Base-by-base conservation (phyloP, 768 basidiomycete species). In the Termitomyces heimii region DNA sequence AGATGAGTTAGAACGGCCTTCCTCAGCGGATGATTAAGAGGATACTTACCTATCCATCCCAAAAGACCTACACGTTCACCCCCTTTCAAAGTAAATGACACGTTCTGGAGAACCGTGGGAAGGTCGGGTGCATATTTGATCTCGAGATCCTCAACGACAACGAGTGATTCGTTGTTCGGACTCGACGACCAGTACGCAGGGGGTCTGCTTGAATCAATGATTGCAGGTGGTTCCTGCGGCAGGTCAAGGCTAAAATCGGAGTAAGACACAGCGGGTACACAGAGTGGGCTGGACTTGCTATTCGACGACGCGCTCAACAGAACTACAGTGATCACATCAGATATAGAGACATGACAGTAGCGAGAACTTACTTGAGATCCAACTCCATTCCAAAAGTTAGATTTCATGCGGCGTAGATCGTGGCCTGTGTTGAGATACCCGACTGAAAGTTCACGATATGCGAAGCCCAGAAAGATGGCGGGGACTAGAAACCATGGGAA, bases 181-280 rank as follows among this genome's bases (percentile, higher is more conserved):
- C 79, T 84, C 0, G 92, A 92, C 0, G 94, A 94, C 94, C 94
- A 97, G 65, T 94, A 94, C 0, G 94, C 94, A 0, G 94, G 94
- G 1, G 86, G 87, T 6, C 90, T 82, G 55, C 79, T 81, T 0
- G 80, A 79, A 61, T 92, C 86, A 49, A 94, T 86, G 58, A 88
- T 65, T n/a, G n/a, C n/a, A n/a, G n/a, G n/a, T n/a, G n/a, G n/a
- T n/a, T n/a, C n/a, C n/a, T n/a, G n/a, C n/a, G n/a, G n/a, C n/a
- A n/a, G n/a, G n/a, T n/a, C n/a, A n/a, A n/a, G n/a, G n/a, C n/a
- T n/a, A n/a, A n/a, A n/a, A n/a, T n/a, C n/a, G n/a, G n/a, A n/a
- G n/a, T n/a, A n/a, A n/a, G n/a, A n/a, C n/a, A n/a, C n/a, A n/a
- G n/a, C n/a, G n/a, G n/a, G n/a, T n/a, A n/a, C n/a, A n/a, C n/a